These are phyloP conservation scores for Microcos paniculata DNA, from an alignment of 345 rosid genomes.

Conservation along the genomic window DNA sequence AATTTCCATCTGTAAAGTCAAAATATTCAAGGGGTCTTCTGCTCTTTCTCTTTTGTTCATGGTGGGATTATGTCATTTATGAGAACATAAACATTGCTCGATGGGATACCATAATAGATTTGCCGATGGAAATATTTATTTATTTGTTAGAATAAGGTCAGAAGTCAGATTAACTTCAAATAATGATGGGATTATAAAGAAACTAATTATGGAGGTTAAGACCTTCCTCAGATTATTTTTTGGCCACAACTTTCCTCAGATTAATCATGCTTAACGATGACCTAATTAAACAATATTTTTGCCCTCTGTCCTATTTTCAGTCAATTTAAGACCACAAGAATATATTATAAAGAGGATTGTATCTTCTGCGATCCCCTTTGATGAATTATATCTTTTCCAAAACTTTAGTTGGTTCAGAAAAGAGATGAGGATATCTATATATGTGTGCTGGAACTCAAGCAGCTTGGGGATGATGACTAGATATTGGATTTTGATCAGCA, in stretches of 20 bases:
- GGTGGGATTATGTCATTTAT: slow-evolving; percentile 1
- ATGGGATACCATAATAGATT: not conserved
- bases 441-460: not conserved
- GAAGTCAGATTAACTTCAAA: not conserved
- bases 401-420: not conserved
- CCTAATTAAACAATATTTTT: not conserved
- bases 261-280: not conserved
- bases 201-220: slow-evolving; percentile 5
- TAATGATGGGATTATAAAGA: not conserved
- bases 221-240: not conserved
- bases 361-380: too few relatives aligned
- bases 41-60: too few relatives aligned
- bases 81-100: not conserved
- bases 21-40: not conserved
- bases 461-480: not conserved
- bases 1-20: too few relatives aligned
- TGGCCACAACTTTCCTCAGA: not conserved
- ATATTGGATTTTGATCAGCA: not conserved
- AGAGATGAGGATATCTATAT: not conserved
- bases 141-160: not conserved
- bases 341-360: too few relatives aligned
- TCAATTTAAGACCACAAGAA: not conserved
- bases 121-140: not conserved
- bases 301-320: not conserved
- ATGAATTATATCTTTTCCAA: not conserved